phyloP scores from a whole-genome alignment of 176 grass and related monocot species.

The Carex cristatella region DNA sequence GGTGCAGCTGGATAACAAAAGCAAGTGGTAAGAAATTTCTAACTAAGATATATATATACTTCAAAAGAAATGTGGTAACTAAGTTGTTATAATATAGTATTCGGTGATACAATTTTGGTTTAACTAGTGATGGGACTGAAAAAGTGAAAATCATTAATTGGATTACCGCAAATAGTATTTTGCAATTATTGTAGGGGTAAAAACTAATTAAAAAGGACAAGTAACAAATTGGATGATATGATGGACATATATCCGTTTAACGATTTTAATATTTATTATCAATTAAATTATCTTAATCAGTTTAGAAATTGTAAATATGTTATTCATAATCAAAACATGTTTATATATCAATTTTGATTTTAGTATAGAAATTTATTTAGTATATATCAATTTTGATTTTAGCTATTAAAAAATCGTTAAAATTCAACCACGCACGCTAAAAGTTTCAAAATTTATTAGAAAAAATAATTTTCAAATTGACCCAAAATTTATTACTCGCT shows the following conservation, averaged over 20 bases:
- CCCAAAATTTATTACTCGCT: background rate
- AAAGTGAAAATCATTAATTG: background rate
- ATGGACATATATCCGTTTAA: no score
- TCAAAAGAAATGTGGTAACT: background rate
- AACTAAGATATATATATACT: background rate
- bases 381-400: background rate
- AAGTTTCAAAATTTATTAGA: background rate
- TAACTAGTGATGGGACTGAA: background rate
- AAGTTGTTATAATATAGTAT: background rate
- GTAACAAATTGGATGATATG: background rate
- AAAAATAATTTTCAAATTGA: background rate
- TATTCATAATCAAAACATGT: background rate
- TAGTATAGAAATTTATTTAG: background rate
- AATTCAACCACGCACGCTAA: background rate
- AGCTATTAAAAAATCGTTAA: background rate
- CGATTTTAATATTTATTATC: no score
- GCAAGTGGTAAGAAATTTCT: constrained; percentile 61
- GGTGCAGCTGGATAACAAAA: constrained; percentile 94
- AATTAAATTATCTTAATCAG: no score
- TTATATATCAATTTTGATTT: background rate
- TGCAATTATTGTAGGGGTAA: background rate
- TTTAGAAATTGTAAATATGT: background rate
- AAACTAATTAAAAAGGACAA: background rate
- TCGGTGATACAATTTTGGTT: background rate
- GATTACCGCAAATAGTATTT: background rate